Conservation (phyloP, 1,139 yeast genomes). For the Debaryomyces nepalensis region DNA sequence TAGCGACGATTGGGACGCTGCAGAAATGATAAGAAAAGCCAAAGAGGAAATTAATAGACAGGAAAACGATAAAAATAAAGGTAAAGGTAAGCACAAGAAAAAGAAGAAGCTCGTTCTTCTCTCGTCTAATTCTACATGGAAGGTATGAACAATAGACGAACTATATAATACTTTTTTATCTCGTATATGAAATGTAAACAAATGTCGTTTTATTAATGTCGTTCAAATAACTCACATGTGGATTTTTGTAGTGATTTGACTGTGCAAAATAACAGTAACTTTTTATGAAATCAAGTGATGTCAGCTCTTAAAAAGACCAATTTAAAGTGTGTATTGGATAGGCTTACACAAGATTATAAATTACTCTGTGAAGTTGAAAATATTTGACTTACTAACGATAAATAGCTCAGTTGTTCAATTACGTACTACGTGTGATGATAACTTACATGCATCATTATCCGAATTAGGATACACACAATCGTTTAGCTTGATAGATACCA, state of each 20-base stretch:
- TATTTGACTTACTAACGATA: slow-evolving; percentile 8
- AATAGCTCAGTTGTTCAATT: slow-evolving; percentile 51
- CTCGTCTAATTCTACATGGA: slow-evolving; percentile 22
- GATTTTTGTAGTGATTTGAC: no score
- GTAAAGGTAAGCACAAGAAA: slow-evolving; percentile 41
- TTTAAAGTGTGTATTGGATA: slow-evolving; percentile 30
- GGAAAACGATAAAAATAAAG: slow-evolving; percentile 27
- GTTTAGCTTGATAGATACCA: slow-evolving; percentile 59
- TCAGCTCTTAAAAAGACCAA: slow-evolving; percentile 33
- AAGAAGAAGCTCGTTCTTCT: slow-evolving; percentile 40
- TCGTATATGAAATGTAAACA: background rate
- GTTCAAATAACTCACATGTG: no score
- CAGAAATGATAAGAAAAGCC: slow-evolving; percentile 55
- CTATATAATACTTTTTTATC: background rate
- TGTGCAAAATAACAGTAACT: background rate
- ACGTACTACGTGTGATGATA: slow-evolving; percentile 55
- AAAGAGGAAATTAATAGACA: slow-evolving; percentile 49
- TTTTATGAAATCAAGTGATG: slow-evolving; percentile 16
- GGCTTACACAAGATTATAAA: background rate
- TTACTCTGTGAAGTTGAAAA: background rate
- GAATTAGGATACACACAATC: slow-evolving; percentile 68
- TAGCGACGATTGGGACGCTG: slow-evolving; percentile 50
- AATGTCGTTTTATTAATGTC: slow-evolving; percentile 7
- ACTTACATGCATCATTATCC: slow-evolving; percentile 48
- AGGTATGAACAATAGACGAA: no score